Percentiles rank a stretch among this genome's conserved stretches.
Evolutionary conservation across 352 stramenopile genomes (phyloP).

Genomic region (Phytophthora agathidicida): DNA sequence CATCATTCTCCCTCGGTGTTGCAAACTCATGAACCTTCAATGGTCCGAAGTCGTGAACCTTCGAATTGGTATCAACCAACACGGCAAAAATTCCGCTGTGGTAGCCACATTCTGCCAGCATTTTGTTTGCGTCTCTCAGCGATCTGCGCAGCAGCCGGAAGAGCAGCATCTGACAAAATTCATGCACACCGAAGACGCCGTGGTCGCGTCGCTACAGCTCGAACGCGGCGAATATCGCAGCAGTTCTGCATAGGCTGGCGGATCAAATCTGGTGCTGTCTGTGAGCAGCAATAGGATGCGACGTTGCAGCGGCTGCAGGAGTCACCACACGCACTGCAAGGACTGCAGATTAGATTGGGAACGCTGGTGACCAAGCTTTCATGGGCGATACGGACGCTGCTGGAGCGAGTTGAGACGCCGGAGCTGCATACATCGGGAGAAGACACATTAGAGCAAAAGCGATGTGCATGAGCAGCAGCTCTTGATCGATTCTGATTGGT

Average conservation of each 20-base stretch:
- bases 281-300: conserved; percentile 53
- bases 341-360: conserved; percentile 32
- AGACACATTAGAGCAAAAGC: conserved; percentile 17
- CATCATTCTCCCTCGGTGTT: not conserved
- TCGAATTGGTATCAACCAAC: conserved; percentile 11
- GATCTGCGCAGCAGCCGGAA: not conserved
- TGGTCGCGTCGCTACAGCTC: conserved; percentile 76
- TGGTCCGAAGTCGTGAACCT: too few species aligned
- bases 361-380: conserved; percentile 38
- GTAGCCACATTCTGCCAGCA: not conserved
- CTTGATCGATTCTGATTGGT: too few species aligned
- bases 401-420: conserved; percentile 1
- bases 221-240: conserved; percentile 45
- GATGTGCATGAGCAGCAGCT: not conserved
- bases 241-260: conserved; percentile 29
- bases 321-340: conserved; percentile 37
- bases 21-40: too few species aligned
- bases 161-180: conserved; percentile 73
- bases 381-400: conserved; percentile 32
- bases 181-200: conserved; percentile 50
- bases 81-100: conserved; percentile 16
- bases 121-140: not conserved
- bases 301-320: conserved; percentile 32
- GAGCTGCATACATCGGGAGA: conserved; percentile 13
- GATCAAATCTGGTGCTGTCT: conserved; percentile 25